Evolutionary conservation across 306 rosid genomes (phyloP).

Genomic region (Pachyrhizus erosus): DNA sequence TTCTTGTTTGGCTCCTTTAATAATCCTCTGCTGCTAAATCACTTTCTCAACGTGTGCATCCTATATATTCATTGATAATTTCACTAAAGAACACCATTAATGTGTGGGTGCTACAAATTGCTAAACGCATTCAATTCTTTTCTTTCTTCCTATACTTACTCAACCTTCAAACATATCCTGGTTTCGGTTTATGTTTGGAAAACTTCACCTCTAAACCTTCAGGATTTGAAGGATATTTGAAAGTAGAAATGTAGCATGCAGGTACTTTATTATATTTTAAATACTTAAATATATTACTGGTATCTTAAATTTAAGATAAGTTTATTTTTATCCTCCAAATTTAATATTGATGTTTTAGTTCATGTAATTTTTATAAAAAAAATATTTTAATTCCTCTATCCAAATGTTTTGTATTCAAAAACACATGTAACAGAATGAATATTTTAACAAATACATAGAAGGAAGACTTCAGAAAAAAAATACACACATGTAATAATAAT

Average conservation of each 20-base stretch:
- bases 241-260: not conserved
- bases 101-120: not conserved
- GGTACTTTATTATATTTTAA: not conserved
- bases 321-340: no score
- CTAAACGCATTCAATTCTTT: not conserved
- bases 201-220: not conserved
- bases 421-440: no score
- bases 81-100: not conserved
- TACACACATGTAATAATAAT: no score
- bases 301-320: no score
- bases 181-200: not conserved
- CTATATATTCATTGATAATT: not conserved
- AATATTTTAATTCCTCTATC: no score
- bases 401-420: no score
- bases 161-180: not conserved
- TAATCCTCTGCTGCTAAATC: not conserved
- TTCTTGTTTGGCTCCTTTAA: constrained; percentile 31
- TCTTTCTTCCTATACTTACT: not conserved
- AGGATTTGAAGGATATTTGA: not conserved
- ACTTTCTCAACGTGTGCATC: constrained; percentile 43
- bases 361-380: no score
- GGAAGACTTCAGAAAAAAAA: no score
- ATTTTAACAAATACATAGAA: no score
- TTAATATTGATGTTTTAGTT: no score
- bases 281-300: not conserved